These are phyloP conservation scores for Agrostemma githago DNA, from an alignment of 148 eudicot genomes.

Conservation along the genomic window DNA sequence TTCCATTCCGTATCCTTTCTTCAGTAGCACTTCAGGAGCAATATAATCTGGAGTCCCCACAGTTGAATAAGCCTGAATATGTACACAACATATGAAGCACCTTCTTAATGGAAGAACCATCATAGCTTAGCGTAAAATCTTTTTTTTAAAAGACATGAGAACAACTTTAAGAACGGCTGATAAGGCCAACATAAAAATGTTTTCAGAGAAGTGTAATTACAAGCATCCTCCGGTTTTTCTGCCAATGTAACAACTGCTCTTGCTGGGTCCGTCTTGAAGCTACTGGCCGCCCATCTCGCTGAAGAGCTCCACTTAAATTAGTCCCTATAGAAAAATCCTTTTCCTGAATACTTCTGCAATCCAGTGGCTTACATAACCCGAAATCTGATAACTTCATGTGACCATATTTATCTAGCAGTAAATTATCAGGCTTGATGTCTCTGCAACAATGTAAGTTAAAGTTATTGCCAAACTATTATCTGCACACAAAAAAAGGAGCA, in stretches of 20 bases:
- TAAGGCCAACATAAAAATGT: not conserved
- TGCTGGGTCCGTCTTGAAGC: conserved; percentile 80
- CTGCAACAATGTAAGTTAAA: conserved; percentile 37
- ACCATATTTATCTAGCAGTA: conserved; percentile 84
- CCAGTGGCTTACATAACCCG: conserved; percentile 94
- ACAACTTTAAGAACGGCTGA: not conserved
- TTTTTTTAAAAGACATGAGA: not conserved
- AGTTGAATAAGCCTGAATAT: conserved; percentile 92
- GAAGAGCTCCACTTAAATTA: conserved; percentile 80
- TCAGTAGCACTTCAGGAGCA: conserved; percentile 96
- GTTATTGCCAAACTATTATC: conserved; percentile 1
- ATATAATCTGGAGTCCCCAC: conserved; percentile 99
- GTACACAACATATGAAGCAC: not conserved
- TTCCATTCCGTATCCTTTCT: conserved; percentile 99
- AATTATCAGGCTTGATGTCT: conserved; percentile 97
- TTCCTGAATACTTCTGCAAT: conserved; percentile 84
- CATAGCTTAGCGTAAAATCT: not conserved
- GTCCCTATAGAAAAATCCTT: conserved; percentile 70
- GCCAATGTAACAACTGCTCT: conserved; percentile 97
- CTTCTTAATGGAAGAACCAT: not conserved
- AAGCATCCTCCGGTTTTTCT: conserved; percentile 96
- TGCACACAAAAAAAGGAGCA: conserved; percentile 3
- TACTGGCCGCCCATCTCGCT: conserved; percentile 89
- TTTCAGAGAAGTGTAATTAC: conserved; percentile 32
- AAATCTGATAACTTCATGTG: conserved; percentile 99